Evolutionary conservation across 352 stramenopile species (phyloP).

Genomic region (Phytophthora hibernalis): DNA sequence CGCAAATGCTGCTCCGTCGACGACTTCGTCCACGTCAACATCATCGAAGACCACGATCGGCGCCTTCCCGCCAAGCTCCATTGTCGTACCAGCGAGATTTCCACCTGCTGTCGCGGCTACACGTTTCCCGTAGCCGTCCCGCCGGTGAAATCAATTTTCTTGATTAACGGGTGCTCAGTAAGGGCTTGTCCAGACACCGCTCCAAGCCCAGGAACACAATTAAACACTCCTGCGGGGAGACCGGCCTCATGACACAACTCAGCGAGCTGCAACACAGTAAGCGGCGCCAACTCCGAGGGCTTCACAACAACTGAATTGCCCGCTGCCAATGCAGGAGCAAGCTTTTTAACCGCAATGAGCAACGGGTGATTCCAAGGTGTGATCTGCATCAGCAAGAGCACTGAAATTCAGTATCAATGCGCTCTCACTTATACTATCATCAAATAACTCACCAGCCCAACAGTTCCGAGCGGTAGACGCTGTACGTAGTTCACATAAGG

Average conservation of each 20-base stretch:
- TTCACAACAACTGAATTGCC: slow-evolving; percentile 90
- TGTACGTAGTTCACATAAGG: slow-evolving; percentile 66
- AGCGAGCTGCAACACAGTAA: slow-evolving; percentile 57
- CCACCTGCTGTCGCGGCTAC: slow-evolving; percentile 46
- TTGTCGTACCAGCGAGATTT: slow-evolving; percentile 56
- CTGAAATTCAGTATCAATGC: slow-evolving; percentile 2
- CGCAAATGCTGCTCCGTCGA: slow-evolving; percentile 71
- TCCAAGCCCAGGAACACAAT: slow-evolving; percentile 52
- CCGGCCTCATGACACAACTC: slow-evolving; percentile 48
- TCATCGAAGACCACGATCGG: slow-evolving; percentile 73
- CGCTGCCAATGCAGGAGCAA: slow-evolving; percentile 65
- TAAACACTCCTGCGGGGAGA: slow-evolving; percentile 55
- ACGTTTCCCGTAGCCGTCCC: slow-evolving; percentile 44
- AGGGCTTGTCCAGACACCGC: slow-evolving; percentile 46
- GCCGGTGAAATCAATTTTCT: slow-evolving; percentile 70
- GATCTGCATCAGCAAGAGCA: slow-evolving; percentile 42
- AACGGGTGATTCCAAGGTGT: slow-evolving; percentile 87
- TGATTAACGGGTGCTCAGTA: slow-evolving; percentile 40
- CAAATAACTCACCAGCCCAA: slow-evolving; percentile 43
- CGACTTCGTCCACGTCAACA: slow-evolving; percentile 65
- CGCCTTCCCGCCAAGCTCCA: slow-evolving; percentile 80
- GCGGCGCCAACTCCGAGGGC: slow-evolving; percentile 81
- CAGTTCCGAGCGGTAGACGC: slow-evolving; percentile 67
- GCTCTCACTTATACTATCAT: not conserved
- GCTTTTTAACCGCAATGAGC: slow-evolving; percentile 83